Evolutionary conservation across 2,329 filamentous ascomycete species (phyloP), one percentile per base, ranked within the genome.

Genomic region (Fusarium sp.): DNA sequence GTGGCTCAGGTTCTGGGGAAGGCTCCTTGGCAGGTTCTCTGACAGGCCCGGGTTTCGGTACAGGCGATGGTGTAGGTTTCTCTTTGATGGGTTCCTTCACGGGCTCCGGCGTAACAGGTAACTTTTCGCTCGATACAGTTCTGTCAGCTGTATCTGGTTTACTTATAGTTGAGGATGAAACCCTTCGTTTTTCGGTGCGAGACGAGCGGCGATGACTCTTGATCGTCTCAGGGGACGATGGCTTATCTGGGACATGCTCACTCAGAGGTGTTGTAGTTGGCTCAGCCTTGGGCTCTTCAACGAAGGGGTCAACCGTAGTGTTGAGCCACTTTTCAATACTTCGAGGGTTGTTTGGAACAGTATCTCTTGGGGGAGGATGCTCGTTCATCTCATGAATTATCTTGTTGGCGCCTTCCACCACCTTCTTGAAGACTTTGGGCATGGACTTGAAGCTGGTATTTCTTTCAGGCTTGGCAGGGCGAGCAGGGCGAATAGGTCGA

Each of bases 271-370:
- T 70, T 17, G 64, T 48, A 26, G 57, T 57, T 30, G 70, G 66
- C 47, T 59, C 55, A n/a, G 41, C 45, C 36, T 42, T 72, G 13
- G 64, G 47, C n/a, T 77, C 72, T 22, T 91, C 89, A 6, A 91
- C 84, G 76, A 91, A 91, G 8, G 90, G 89, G 74, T 92, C 90
- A 20, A 90, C 86, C 0, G 90, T 92, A 28, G 84, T 86, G 76
- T 88, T 89, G 32, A 92, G 82, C 90, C 90, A 92, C 28, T 87
- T 90, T 78, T 92, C 90, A 61, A 92, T 92, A 75, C 87, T 91
- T 3, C 87, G 88, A 10, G 90, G 90, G 48, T 89, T 87, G 68
- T 91, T 91, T 17, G 79, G 75, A 6, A 82, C 81, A 5, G 84
- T 81, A 13, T 86, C 85, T 54, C 86, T 86, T 2, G 87, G 87